Base-by-base conservation (phyloP, 108 stramenopile species). In the Fragilaria crotonensis region DNA sequence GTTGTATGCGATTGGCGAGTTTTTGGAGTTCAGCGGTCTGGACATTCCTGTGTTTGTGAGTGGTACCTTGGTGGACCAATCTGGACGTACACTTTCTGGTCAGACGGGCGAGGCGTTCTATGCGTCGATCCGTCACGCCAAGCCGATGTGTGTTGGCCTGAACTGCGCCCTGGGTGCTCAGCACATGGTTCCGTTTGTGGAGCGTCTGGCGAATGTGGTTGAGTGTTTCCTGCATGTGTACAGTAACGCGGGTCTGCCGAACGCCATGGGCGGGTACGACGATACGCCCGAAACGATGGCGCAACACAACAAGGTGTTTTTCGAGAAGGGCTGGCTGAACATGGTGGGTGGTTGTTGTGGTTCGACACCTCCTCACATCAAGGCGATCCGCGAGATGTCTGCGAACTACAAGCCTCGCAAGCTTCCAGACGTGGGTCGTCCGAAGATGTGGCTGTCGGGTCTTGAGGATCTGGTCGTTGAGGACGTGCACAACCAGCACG, bases 341-440 rank as follows among this genome's bases (percentile, higher is more conserved):
- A 96, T 98, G 95, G 94, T 96, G 33, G 97, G 97, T 44, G 97
- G 97, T 14, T 98, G 97, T 83, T 98, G 97, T 60, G 97, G 97
- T 41, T 97, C 96, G 11, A 98, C 97, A 14, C n/a, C n/a, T n/a
- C n/a, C n/a, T n/a, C n/a, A n/a, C n/a, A n/a, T n/a, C n/a, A n/a
- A n/a, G n/a, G n/a, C n/a, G n/a, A n/a, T n/a, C n/a, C n/a, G n/a
- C n/a, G n/a, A n/a, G n/a, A n/a, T n/a, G n/a, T n/a, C n/a, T n/a
- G n/a, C n/a, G n/a, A n/a, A n/a, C n/a, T n/a, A n/a, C n/a, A n/a
- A n/a, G n/a, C n/a, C n/a, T n/a, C n/a, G n/a, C n/a, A n/a, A n/a
- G n/a, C n/a, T n/a, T n/a, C n/a, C n/a, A n/a, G n/a, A n/a, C n/a
- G n/a, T n/a, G n/a, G n/a, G n/a, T n/a, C n/a, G n/a, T n/a, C n/a